Evolutionary conservation across 768 basidiomycete species (phyloP), one percentile per base, ranked within the genome.

Genomic region (Naganishia vishniacii): DNA sequence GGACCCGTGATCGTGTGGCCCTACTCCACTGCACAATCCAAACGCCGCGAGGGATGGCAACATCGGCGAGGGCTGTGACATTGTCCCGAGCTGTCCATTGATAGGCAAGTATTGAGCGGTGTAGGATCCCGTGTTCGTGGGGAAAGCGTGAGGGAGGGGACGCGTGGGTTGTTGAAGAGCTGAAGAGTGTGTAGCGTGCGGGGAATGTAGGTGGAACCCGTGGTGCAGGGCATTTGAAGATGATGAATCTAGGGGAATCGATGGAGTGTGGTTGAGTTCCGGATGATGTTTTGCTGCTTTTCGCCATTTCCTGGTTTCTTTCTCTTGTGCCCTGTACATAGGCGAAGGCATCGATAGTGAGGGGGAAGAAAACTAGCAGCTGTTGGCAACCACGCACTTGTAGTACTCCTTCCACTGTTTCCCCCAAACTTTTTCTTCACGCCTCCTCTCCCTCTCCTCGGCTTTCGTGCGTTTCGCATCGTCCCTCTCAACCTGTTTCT

Each of bases 281-380:
- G 53, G 53, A 34, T 56, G 53, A 23, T 56, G 53, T 15, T 26
- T 37, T 11, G 53, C 11, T 25, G 53, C 53, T 56, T 56, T 56
- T n/a, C 53, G 31, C 53, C 53, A 40, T 40, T 56, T 37, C 34
- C 40, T 56, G 20, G 53, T 56, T 25, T 56, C 37, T 16, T 56
- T 56, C 25, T 56, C 53, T 25, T 56, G 53, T 25, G 32, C 34
- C 37, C 53, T 56, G 53, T 20, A 13, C 31, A 28, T 26, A n/a
- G 28, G 7, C 9, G 18, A 9, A 6, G 45, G 6, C 45, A 46
- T 18, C n/a, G n/a, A n/a, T 25, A 18, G n/a, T 12, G n/a, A n/a
- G 13, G 42, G 11, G n/a, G n/a, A 44, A 44, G 42, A 44, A 18
- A 18, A 44, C 9, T 8, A 8, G 16, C 8, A 16, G 37, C 9